Conservation (phyloP, 2,329 filamentous ascomycete genomes). For the Fusarium staphyleae region DNA sequence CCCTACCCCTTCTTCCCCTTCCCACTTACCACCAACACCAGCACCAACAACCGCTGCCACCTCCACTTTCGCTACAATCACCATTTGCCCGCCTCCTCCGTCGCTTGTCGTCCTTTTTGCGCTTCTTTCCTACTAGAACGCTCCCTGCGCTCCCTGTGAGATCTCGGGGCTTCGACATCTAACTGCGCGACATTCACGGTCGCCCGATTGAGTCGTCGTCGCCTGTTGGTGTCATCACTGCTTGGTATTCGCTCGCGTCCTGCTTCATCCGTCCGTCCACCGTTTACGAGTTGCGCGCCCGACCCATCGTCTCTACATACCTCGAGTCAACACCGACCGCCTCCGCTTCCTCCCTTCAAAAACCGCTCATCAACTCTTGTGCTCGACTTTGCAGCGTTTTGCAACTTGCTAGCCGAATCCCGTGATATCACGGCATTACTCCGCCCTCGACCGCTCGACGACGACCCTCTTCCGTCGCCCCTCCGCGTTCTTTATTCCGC, state of each 20-base stretch:
- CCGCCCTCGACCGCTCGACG: constrained; percentile 10
- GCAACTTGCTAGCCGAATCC: no score
- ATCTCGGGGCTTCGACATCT: constrained; percentile 17
- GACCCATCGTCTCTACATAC: constrained; percentile 16
- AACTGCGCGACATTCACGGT: constrained; percentile 19
- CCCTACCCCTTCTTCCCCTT: constrained; percentile 34
- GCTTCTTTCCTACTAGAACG: constrained; percentile 26
- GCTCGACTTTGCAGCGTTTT: constrained; percentile 3
- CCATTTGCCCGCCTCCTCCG: constrained; percentile 28
- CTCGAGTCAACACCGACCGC: constrained; percentile 12
- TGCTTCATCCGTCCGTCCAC: constrained; percentile 23
- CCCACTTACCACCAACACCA: constrained; percentile 29
- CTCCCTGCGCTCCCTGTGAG: constrained; percentile 27
- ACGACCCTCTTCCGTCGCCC: constrained; percentile 2
- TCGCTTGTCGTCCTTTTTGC: constrained; percentile 29
- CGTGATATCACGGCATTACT: constrained; percentile 5
- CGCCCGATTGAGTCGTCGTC: constrained; percentile 29
- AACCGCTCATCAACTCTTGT: constrained; percentile 10
- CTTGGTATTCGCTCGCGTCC: constrained; percentile 16
- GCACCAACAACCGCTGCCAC: constrained; percentile 18
- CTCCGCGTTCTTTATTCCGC: constrained; percentile 7
- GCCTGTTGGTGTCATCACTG: constrained; percentile 2
- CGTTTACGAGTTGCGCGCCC: constrained; percentile 23
- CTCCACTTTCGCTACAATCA: constrained; percentile 35
- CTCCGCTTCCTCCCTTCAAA: constrained; percentile 1